phyloP scores from a whole-genome alignment of 495 filamentous ascomycete species.

The Glarea lozoyensis region DNA sequence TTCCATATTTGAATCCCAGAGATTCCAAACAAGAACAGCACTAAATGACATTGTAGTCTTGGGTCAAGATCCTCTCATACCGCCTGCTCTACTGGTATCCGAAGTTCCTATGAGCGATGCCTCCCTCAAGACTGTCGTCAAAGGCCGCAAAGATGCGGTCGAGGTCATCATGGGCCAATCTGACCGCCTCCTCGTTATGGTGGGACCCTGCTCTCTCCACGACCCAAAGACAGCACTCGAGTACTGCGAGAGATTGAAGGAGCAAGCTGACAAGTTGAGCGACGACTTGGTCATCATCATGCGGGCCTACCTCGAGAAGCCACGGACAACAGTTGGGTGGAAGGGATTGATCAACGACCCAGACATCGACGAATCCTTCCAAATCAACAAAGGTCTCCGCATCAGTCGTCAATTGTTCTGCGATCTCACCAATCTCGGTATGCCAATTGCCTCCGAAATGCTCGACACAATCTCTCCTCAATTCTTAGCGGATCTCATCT shows the following conservation, averaged over 20 bases:
- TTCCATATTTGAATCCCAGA: too few species aligned
- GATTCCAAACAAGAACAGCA: slow-evolving; percentile 1
- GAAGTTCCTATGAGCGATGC: slow-evolving; percentile 74
- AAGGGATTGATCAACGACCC: slow-evolving; percentile 99
- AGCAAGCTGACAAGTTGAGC: slow-evolving; percentile 61
- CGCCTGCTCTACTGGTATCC: slow-evolving; percentile 75
- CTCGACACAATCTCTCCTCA: slow-evolving; percentile 94
- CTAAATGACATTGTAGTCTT: slow-evolving; percentile 49
- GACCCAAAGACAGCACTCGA: slow-evolving; percentile 83
- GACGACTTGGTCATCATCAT: slow-evolving; percentile 88
- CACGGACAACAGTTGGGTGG: slow-evolving; percentile 98
- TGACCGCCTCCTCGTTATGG: slow-evolving; percentile 87
- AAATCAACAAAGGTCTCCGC: slow-evolving; percentile 97
- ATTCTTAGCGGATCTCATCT: slow-evolving; percentile 92
- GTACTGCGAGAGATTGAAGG: slow-evolving; percentile 71
- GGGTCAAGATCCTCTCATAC: slow-evolving; percentile 91
- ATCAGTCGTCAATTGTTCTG: slow-evolving; percentile 83
- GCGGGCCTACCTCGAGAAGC: slow-evolving; percentile 98
- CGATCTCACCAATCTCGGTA: slow-evolving; percentile 73
- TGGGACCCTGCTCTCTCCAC: slow-evolving; percentile 95
- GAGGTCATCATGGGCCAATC: slow-evolving; percentile 68
- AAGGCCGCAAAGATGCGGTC: slow-evolving; percentile 74
- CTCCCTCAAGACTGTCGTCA: slow-evolving; percentile 59
- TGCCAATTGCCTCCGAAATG: slow-evolving; percentile 97
- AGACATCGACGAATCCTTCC: slow-evolving; percentile 92